Evolutionary conservation across 1,284 basidiomycete genomes (phyloP), one percentile per base, ranked within the genome.

Genomic region (Laetiporus sulphureus): DNA sequence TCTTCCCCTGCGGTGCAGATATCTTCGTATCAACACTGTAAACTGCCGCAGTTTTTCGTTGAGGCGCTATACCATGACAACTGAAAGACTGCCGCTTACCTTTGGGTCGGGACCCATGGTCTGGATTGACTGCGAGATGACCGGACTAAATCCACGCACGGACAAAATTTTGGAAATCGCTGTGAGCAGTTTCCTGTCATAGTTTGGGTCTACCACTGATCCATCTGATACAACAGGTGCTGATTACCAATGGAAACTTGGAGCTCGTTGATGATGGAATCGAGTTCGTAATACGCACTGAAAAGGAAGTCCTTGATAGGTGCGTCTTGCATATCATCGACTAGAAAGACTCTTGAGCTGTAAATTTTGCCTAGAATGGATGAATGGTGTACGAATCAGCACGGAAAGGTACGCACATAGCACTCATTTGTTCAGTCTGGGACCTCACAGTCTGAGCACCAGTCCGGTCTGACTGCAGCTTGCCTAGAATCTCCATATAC

Each of bases 71-170:
- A 21, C 16, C 36, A 42, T 44, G 12, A 52, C 47, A 43, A 36
- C 34, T 19, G 22, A 21, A 3, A 6, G 31, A 5, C 41, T 43
- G 33, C 49, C 56, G 0, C 32, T 79, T 21, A 63, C 67, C 43
- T 73, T 69, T 33, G 54, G 65, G 5, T 70, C 75, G 15, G 84
- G 85, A 0, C 88, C 90, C 7, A 63, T 92, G 36, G 85, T 92
- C 2, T 92, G 89, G 89, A 75, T 92, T 38, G 90, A 92, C 59
- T 89, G 88, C 55, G 89, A 92, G 63, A 92, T 92, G 90, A 90
- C 87, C 2, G 81, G 80, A 4, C 59, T 83, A 18, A 63, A 84
- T 54, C 71, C 72, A 3, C 68, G 72, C 21, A 77, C 60, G 22
- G 84, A 92, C 58, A 78, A 77, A 44, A 75, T 92, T 19, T 58